Percentiles rank a stretch among this genome's conserved stretches.
Evolutionary conservation across 2,329 filamentous ascomycete genomes (phyloP).

Genomic region (Grosmannia serpens): DNA sequence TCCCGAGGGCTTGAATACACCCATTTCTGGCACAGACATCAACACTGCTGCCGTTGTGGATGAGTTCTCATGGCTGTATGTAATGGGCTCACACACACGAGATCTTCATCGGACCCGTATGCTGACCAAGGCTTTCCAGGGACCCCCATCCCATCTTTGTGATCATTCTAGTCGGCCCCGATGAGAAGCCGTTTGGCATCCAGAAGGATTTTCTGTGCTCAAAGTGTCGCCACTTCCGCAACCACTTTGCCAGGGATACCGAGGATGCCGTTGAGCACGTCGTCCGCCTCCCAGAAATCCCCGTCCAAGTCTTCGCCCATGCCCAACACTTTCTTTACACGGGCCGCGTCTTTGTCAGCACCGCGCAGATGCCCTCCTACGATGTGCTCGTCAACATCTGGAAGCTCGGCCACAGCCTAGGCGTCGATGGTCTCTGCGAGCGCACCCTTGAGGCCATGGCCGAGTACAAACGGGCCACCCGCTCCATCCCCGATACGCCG

Average conservation of each 20-base stretch:
- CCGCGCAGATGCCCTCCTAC: slow-evolving; percentile 35
- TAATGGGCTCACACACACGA: not conserved
- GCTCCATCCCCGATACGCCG: slow-evolving; percentile 44
- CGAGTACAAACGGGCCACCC: slow-evolving; percentile 40
- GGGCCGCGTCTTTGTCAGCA: slow-evolving; percentile 30
- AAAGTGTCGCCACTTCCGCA: slow-evolving; percentile 36
- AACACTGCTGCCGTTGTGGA: not conserved
- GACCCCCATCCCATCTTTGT: slow-evolving; percentile 45
- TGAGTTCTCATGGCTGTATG: slow-evolving; percentile 20
- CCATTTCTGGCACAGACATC: not conserved
- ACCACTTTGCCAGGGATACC: slow-evolving; percentile 28
- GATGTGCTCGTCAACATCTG: slow-evolving; percentile 43
- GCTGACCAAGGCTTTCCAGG: slow-evolving; percentile 18
- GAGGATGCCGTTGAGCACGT: slow-evolving; percentile 34
- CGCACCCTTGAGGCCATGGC: slow-evolving; percentile 45
- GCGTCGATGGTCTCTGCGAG: slow-evolving; percentile 43
- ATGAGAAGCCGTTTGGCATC: slow-evolving; percentile 43
- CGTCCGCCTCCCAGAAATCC: slow-evolving; percentile 35
- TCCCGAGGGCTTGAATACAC: not conserved
- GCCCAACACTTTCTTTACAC: slow-evolving; percentile 45
- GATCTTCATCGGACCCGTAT: not conserved
- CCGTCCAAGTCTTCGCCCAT: slow-evolving; percentile 40
- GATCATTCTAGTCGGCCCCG: slow-evolving; percentile 39
- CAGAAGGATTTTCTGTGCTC: slow-evolving; percentile 47
- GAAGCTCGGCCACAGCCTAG: slow-evolving; percentile 42